These are phyloP conservation scores for Withania somnifera DNA, from an alignment of 305 asterid genomes.

Conservation along the genomic window DNA sequence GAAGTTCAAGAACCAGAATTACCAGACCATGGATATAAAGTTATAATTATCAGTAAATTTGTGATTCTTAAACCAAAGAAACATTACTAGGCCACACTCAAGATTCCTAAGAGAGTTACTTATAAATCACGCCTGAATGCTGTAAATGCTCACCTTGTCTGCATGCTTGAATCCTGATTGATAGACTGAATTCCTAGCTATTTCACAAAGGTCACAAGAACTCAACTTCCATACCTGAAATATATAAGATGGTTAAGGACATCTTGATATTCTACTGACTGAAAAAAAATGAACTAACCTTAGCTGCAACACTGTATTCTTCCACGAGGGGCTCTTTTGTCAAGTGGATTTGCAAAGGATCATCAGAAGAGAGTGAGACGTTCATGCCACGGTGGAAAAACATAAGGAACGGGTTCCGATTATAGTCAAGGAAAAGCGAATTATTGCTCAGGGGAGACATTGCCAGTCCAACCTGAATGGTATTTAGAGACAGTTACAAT, in stretches of 20 bases:
- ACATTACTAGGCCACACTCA: background rate
- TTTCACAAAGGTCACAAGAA: slow-evolving; percentile 90
- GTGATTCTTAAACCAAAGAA: background rate
- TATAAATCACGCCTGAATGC: background rate
- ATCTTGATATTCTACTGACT: background rate
- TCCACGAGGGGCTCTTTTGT: slow-evolving; percentile 93
- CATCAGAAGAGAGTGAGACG: slow-evolving; percentile 78
- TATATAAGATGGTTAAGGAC: slow-evolving; percentile 3
- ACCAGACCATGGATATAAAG: background rate
- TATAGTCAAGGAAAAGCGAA: slow-evolving; percentile 86
- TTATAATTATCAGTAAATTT: background rate
- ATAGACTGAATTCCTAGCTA: slow-evolving; percentile 88
- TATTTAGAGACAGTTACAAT: background rate
- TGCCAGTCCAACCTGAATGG: slow-evolving; percentile 71
- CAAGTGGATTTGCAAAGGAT: slow-evolving; percentile 88
- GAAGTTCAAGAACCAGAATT: background rate
- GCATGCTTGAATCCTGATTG: slow-evolving; percentile 82
- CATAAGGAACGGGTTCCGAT: slow-evolving; percentile 82
- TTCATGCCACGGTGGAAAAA: slow-evolving; percentile 91
- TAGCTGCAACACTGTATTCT: slow-evolving; percentile 93
- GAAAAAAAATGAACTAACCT: slow-evolving; percentile 31
- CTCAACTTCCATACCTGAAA: slow-evolving; percentile 91
- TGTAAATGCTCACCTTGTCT: slow-evolving; percentile 51
- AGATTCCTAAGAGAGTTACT: background rate
- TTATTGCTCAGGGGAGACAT: slow-evolving; percentile 96